phyloP scores from a whole-genome alignment of 495 filamentous ascomycete species.

The Platismatia glauca region DNA sequence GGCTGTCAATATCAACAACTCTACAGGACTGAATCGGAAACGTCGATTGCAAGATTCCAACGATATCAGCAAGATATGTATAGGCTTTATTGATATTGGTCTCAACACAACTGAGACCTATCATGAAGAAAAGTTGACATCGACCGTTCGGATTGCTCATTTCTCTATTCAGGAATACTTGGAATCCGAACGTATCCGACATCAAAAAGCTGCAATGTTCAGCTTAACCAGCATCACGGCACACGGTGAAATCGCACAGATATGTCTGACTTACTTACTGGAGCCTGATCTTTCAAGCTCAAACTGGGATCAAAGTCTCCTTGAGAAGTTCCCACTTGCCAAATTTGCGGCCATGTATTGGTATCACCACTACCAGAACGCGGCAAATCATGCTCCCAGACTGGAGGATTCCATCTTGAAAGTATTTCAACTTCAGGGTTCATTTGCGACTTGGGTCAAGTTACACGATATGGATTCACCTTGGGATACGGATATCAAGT shows the following conservation, averaged over 20 bases:
- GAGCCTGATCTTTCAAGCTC: slow-evolving; percentile 23
- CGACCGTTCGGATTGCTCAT: slow-evolving; percentile 30
- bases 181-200: slow-evolving; percentile 28
- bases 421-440: slow-evolving; percentile 14
- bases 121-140: background rate
- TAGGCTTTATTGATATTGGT: slow-evolving; percentile 23
- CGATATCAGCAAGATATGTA: slow-evolving; percentile 26
- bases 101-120: slow-evolving; percentile 1
- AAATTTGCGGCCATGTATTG: slow-evolving; percentile 27
- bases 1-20: slow-evolving; percentile 25
- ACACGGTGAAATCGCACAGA: slow-evolving; percentile 27
- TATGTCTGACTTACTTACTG: slow-evolving; percentile 32
- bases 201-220: slow-evolving; percentile 24
- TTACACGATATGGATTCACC: slow-evolving; percentile 13
- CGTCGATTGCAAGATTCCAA: slow-evolving; percentile 22
- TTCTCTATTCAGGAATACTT: slow-evolving; percentile 38
- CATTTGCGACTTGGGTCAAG: slow-evolving; percentile 19
- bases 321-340: slow-evolving; percentile 26
- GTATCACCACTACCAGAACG: slow-evolving; percentile 22
- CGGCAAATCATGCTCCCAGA: background rate
- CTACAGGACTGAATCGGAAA: slow-evolving; percentile 20
- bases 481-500: no score
- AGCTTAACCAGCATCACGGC: slow-evolving; percentile 22
- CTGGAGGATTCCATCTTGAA: slow-evolving; percentile 10
- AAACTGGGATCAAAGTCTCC: slow-evolving; percentile 3